Evolutionary conservation across 805 yeast genomes (phyloP), one percentile per base, ranked within the genome.

Genomic region (Teunomyces tritomae): DNA sequence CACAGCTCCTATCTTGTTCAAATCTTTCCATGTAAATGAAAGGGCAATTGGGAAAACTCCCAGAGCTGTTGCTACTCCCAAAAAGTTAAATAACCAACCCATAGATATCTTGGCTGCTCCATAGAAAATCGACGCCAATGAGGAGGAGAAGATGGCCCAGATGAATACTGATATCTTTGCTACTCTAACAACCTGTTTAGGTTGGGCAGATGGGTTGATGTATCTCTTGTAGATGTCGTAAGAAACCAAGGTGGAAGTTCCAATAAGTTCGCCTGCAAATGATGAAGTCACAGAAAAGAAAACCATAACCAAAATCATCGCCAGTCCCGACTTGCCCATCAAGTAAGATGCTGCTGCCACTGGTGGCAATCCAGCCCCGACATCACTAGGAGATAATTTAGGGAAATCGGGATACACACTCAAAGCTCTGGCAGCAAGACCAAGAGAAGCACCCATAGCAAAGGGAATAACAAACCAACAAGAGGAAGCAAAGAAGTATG

Each of bases 211-310:
- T 10, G 58, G 58, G 26, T 55, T 58, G 27, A 60, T 43, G 47
- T 61, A 63, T 24, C 57, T 58, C 52, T 62, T 61, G 49, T 59
- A 63, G 29, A 62, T 49, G 43, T 61, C 65, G 34, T 60, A 61
- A 2, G 64, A 57, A 1, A 58, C 29, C 26, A 72, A 61, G 3
- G 77, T 66, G 0, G 74, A 67, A 4, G 71, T 57, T 5, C 76
- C 75, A 54, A 72, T 70, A 43, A 71, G 52, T 49, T 71, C 77
- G 43, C 73, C 74, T 27, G 74, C 65, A 41, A 70, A 62, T 2
- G 77, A 68, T 2, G 76, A 68, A 5, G 75, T 70, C 3, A 70
- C 76, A 1, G 76, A 68, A 33, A 71, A 54, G 61, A 72, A 73
- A 4, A 71, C 49, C 65, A 63, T 53, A 45, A 66, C 65, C 14